These are phyloP conservation scores for Podospora conica DNA, from an alignment of 495 filamentous ascomycete species.

Conservation along the genomic window DNA sequence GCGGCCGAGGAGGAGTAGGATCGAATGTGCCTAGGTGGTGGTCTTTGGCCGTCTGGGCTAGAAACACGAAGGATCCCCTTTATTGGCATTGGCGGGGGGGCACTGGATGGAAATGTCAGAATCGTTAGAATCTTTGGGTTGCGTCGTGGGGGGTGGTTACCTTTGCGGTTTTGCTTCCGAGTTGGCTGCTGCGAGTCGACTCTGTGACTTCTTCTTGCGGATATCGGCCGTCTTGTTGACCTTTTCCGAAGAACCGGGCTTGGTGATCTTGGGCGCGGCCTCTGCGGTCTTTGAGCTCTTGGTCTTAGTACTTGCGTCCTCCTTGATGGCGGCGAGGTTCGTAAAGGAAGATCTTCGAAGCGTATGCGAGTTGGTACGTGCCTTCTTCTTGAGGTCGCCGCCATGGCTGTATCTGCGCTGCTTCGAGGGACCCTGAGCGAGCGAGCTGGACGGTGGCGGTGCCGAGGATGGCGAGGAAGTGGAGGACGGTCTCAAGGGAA, in stretches of 20 bases:
- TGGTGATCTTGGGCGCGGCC: constrained; percentile 18
- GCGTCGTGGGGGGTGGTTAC: constrained; percentile 2
- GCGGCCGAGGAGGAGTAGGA: constrained; percentile 16
- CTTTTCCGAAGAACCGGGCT: constrained; percentile 22
- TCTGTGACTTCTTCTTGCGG: constrained; percentile 8
- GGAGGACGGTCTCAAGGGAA: constrained; percentile 9
- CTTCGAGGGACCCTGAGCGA: constrained; percentile 14
- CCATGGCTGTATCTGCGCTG: constrained; percentile 28
- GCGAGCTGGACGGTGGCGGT: constrained; percentile 3
- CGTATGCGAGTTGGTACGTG: constrained; percentile 26
- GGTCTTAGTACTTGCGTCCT: constrained; percentile 24
- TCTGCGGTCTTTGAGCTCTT: constrained; percentile 25
- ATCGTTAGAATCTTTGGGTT: neutral
- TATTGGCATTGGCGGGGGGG: constrained; percentile 15
- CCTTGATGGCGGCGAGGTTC: constrained; percentile 13
- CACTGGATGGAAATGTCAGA: constrained; percentile 2
- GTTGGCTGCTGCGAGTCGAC: neutral
- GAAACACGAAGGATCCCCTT: constrained; percentile 29
- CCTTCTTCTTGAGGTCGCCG: constrained; percentile 26
- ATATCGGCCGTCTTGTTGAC: constrained; percentile 17
- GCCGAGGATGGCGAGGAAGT: constrained; percentile 13
- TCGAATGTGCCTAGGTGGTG: constrained; percentile 14
- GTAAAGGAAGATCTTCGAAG: constrained; percentile 25
- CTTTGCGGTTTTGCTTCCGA: constrained; percentile 13
- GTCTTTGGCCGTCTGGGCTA: constrained; percentile 21